Evolutionary conservation across 345 rosid genomes (phyloP).

Genomic region (Hypericum perforatum): DNA sequence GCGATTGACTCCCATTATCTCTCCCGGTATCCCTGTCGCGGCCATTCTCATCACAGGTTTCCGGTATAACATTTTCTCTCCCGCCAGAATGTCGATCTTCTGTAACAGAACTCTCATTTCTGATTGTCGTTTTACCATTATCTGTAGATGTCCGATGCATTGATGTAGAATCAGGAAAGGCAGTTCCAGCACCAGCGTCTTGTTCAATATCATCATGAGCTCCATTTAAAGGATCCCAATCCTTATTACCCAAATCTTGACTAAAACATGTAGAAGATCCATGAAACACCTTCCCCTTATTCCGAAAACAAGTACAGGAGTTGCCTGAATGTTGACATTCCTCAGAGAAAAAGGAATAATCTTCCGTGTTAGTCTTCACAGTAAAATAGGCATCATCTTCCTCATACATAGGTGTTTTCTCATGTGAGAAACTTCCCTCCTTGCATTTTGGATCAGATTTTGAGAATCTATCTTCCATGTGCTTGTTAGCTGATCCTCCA

Average conservation of each 20-base stretch:
- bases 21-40: slow-evolving; percentile 4
- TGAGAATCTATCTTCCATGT: slow-evolving; percentile 10
- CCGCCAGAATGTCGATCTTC: slow-evolving; percentile 12
- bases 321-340: not conserved
- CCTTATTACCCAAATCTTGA: slow-evolving; percentile 7
- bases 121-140: slow-evolving; percentile 8
- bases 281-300: slow-evolving; percentile 12
- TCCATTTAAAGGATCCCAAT: slow-evolving; percentile 5
- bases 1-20: slow-evolving; percentile 9
- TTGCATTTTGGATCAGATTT: slow-evolving; percentile 6
- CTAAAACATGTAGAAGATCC: slow-evolving; percentile 11
- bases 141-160: not conserved
- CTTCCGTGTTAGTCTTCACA: slow-evolving; percentile 7
- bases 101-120: slow-evolving; percentile 11
- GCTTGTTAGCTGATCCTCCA: slow-evolving; percentile 12
- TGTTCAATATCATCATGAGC: slow-evolving; percentile 7
- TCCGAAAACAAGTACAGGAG: slow-evolving; percentile 8
- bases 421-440: slow-evolving; percentile 3
- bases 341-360: not conserved
- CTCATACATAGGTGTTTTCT: not conserved
- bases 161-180: slow-evolving; percentile 1
- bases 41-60: slow-evolving; percentile 8
- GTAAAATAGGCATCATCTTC: slow-evolving; percentile 5
- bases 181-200: not conserved
- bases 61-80: slow-evolving; percentile 14